Percentiles rank a stretch among this genome's conserved stretches.
Conservation (phyloP, 1,284 basidiomycete genomes). For the Tilletia horrida region DNA sequence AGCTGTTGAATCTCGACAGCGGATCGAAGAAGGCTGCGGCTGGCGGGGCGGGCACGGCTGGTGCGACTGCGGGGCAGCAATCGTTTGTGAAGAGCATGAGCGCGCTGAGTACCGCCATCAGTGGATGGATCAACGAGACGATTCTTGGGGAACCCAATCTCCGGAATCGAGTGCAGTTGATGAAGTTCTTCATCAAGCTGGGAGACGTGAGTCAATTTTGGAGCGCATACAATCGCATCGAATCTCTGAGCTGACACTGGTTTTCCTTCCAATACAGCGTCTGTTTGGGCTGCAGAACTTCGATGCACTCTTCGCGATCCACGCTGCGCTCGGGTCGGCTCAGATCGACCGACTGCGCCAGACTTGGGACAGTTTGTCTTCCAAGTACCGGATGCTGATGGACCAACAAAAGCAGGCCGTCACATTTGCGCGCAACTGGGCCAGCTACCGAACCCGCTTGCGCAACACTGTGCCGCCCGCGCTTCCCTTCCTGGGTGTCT, state of each 20-base stretch:
- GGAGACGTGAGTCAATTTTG: slow-evolving; percentile 48
- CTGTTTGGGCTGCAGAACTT: slow-evolving; percentile 56
- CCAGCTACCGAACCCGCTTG: slow-evolving; percentile 79
- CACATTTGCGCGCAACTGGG: slow-evolving; percentile 85
- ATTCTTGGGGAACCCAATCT: slow-evolving; percentile 57
- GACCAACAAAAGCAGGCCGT: slow-evolving; percentile 79
- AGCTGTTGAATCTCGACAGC: slow-evolving; percentile 55
- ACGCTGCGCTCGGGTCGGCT: slow-evolving; percentile 57
- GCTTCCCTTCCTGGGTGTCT: slow-evolving; percentile 63
- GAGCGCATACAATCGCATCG: no score
- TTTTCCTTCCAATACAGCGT: slow-evolving; percentile 30
- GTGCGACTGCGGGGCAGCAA: neutral
- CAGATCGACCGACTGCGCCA: slow-evolving; percentile 53
- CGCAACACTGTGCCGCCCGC: slow-evolving; percentile 41
- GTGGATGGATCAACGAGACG: slow-evolving; percentile 58
- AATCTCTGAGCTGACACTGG: neutral
- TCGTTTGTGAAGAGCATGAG: slow-evolving; percentile 46
- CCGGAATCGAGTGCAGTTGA: slow-evolving; percentile 51
- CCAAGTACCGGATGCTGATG: slow-evolving; percentile 76
- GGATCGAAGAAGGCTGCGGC: slow-evolving; percentile 46
- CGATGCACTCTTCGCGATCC: slow-evolving; percentile 57
- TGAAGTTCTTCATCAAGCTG: slow-evolving; percentile 58
- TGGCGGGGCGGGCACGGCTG: slow-evolving; percentile 16
- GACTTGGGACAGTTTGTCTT: slow-evolving; percentile 68
- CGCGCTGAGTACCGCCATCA: slow-evolving; percentile 56